Base-by-base conservation (phyloP, 257 asterid genomes). In the Solanum ossicruentum region DNA sequence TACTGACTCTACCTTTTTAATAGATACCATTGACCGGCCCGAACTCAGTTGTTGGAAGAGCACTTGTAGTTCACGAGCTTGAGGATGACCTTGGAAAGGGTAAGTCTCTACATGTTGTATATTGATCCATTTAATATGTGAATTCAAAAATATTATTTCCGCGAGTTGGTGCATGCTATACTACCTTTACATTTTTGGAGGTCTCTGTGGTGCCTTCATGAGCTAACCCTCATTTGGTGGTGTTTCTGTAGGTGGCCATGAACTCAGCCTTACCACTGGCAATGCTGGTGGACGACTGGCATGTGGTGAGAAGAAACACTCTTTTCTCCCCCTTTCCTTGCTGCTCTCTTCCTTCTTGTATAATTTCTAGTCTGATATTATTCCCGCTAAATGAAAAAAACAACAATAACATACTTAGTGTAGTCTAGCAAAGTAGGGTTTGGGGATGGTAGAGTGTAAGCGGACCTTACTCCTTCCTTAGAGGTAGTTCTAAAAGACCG, bases 41-140 rank as follows among this genome's bases (percentile, higher is more conserved):
- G 75, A 55, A 92, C 90, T 91, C 99, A 7, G 97, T 96, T 51
- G 93, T 96, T 80, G 99, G 99, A 84, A 92, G 99, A 89, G 99
- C 99, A 83, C 85, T 96, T 58, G 99, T 96, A 61, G 99, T 96
- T 88, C 99, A 96, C 66, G 98, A 96, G 85, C 95, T 94, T 51
- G 97, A 85, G 89, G 99, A 96, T 91, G 99, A 96, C 87, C 97
- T 94, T 75, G 99, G 99, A 90, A 96, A 96, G 91, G 99, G 99
- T 96, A 92, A 86, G 73, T 1, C 52, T 84, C 54, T n/a, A 43
- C 1, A 75, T 58, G 85, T 49, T 77, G 39, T 55, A 10, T 5
- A 49, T 52, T 49, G 26, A 12, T 55, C 80, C 77, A 54, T 41
- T 82, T 26, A 28, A 13, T 47, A 41, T 70, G 84, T n/a, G 39